Percentiles rank a stretch among this genome's conserved stretches.
phyloP scores from a whole-genome alignment of 257 asterid genomes.

The Capsicum baccatum region DNA sequence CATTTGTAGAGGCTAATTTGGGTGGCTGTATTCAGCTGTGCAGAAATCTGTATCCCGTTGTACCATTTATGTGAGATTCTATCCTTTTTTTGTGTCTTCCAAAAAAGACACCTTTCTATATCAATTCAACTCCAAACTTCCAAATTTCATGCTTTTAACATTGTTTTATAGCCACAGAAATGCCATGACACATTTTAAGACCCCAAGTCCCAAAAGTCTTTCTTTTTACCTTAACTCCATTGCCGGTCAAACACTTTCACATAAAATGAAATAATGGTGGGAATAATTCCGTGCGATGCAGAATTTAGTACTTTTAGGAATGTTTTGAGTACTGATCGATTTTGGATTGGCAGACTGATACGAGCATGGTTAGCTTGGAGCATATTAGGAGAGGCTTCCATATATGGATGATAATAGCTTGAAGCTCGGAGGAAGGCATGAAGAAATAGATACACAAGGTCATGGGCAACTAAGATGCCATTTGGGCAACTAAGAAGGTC shows the following conservation, averaged over 20 bases:
- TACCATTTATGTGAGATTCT: background rate
- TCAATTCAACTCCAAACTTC: background rate
- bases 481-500: too few species aligned
- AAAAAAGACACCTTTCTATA: background rate
- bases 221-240: background rate
- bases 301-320: constrained; percentile 9
- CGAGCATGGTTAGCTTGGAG: too few species aligned
- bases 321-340: background rate
- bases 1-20: constrained; percentile 8
- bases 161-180: background rate
- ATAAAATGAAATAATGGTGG: background rate
- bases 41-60: background rate
- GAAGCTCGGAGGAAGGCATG: too few species aligned
- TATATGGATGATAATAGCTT: too few species aligned
- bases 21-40: constrained; percentile 19
- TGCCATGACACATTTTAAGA: background rate
- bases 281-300: background rate
- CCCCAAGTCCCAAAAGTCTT: background rate
- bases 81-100: background rate
- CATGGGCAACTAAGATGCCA: too few species aligned
- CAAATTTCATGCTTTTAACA: background rate
- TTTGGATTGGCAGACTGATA: background rate
- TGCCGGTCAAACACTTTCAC: background rate
- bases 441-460: too few species aligned
- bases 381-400: too few species aligned